phyloP scores from a whole-genome alignment of 2,329 filamentous ascomycete genomes.

The Pseudohalonectria lignicola region DNA sequence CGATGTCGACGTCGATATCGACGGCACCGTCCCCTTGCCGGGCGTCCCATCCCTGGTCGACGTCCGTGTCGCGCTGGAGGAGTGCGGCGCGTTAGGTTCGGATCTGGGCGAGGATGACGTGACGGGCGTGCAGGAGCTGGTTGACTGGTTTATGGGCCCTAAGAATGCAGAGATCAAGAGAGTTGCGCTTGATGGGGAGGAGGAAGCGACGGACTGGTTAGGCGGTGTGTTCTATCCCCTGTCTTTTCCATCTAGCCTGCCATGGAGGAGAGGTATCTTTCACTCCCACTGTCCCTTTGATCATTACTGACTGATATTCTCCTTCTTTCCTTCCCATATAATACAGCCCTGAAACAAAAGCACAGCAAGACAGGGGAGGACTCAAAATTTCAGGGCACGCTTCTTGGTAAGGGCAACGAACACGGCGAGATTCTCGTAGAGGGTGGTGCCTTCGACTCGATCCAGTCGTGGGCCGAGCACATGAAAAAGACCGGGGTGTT shows the following conservation, averaged over 20 bases:
- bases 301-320: no score
- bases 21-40: no score
- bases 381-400: conserved; percentile 72
- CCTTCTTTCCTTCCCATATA: no score
- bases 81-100: conserved; percentile 65
- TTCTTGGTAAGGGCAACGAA: conserved; percentile 65
- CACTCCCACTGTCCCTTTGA: no score
- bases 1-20: conserved; percentile 52
- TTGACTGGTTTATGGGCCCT: conserved; percentile 66
- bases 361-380: conserved; percentile 85
- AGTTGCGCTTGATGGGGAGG: conserved; percentile 60
- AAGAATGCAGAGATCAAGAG: conserved; percentile 71
- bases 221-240: conserved; percentile 38
- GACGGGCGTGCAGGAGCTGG: conserved; percentile 65
- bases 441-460: conserved; percentile 57
- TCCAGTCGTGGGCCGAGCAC: conserved; percentile 52
- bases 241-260: conserved; percentile 6
- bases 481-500: conserved; percentile 17
- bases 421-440: conserved; percentile 65
- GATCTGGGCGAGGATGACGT: conserved; percentile 64
- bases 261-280: no score
- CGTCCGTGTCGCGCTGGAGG: conserved; percentile 74
- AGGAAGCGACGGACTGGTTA: conserved; percentile 58
- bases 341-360: conserved; percentile 82
- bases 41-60: conserved; percentile 62